Conservation (phyloP, 768 basidiomycete genomes). For the Leccinum ochraceum region DNA sequence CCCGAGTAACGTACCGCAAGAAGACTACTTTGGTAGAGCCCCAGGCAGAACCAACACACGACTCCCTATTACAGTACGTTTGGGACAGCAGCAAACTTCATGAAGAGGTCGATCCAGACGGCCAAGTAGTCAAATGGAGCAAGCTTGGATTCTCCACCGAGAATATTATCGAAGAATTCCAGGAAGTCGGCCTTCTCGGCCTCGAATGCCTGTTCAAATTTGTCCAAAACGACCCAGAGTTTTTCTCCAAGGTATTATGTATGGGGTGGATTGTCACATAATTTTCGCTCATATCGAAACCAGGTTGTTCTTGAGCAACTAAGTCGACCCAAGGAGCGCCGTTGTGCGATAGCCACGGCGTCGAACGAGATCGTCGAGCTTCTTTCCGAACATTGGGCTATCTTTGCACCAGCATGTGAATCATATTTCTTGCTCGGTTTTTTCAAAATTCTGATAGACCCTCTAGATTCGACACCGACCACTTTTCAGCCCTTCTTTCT, state of each 20-base stretch:
- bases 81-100: conserved; percentile 64
- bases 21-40: conserved; percentile 79
- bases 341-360: conserved; percentile 81
- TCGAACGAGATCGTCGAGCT: conserved; percentile 87
- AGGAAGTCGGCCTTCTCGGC: conserved; percentile 76
- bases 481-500: conserved; percentile 87
- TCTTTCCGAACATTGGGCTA: conserved; percentile 81
- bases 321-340: conserved; percentile 67
- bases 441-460: conserved; percentile 4
- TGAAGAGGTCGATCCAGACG: conserved; percentile 51
- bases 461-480: conserved; percentile 69
- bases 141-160: conserved; percentile 78
- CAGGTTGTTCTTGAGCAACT: conserved; percentile 81
- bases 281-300: conserved; percentile 10
- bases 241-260: conserved; percentile 64
- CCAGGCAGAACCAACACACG: conserved; percentile 58
- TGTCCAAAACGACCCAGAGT: conserved; percentile 66
- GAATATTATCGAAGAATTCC: conserved; percentile 74
- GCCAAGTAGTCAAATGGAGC: conserved; percentile 65
- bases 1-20: conserved; percentile 76
- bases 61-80: conserved; percentile 58
- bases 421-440: conserved; percentile 17
- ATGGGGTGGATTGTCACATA: neutral
- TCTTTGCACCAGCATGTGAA: conserved; percentile 83
- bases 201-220: conserved; percentile 81